Conservation (phyloP, 805 yeast genomes). For the Spathaspora girioi region DNA sequence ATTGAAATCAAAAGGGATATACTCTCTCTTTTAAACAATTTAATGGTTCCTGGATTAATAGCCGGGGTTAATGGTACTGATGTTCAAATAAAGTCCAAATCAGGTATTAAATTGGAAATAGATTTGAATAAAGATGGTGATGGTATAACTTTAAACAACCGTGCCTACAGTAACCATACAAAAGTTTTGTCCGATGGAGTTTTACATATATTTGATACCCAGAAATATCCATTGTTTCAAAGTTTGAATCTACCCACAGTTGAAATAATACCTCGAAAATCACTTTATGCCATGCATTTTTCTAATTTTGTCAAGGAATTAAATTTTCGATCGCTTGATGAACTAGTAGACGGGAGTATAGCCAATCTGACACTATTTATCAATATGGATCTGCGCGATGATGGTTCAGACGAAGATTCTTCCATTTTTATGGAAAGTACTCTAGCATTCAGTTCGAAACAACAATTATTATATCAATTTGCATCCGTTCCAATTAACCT, state of each 20-base stretch:
- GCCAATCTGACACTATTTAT: conserved; percentile 62
- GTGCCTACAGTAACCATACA: conserved; percentile 14
- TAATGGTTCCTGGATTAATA: conserved; percentile 23
- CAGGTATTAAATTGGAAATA: conserved; percentile 1
- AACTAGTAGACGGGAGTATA: conserved; percentile 53
- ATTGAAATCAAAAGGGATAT: conserved; percentile 29
- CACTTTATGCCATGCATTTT: conserved; percentile 43
- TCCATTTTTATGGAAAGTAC: background rate
- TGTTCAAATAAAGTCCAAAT: background rate
- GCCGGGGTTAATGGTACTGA: conserved; percentile 29
- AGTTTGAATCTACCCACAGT: conserved; percentile 18
- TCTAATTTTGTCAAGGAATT: conserved; percentile 68
- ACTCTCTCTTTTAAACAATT: conserved; percentile 18
- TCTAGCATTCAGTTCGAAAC: conserved; percentile 28
- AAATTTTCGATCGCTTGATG: conserved; percentile 51
- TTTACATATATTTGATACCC: conserved; percentile 26
- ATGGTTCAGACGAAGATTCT: conserved; percentile 22
- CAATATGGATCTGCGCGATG: conserved; percentile 34
- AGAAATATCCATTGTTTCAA: conserved; percentile 15
- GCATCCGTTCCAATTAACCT: conserved; percentile 41
- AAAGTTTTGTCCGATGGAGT: conserved; percentile 30
- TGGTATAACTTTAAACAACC: conserved; percentile 16
- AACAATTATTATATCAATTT: conserved; percentile 60
- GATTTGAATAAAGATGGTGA: conserved; percentile 4
- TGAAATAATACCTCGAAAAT: conserved; percentile 30